These are phyloP conservation scores for Zarea fungicola DNA, from an alignment of 2,329 filamentous ascomycete genomes.

Conservation along the genomic window DNA sequence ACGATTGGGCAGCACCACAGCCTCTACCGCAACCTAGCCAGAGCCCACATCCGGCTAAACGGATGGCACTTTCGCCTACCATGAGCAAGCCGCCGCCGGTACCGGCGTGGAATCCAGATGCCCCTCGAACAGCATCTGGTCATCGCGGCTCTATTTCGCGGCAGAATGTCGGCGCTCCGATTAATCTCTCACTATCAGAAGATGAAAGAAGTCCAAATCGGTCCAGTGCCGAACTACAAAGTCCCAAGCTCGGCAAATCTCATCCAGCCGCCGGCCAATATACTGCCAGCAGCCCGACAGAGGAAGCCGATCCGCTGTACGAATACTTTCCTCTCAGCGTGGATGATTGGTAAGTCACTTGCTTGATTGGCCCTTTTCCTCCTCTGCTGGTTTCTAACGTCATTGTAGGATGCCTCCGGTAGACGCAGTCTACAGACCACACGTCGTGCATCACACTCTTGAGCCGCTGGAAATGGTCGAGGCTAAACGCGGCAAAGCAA, in stretches of 20 bases:
- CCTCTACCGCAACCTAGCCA: slow-evolving; percentile 30
- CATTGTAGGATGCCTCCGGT: slow-evolving; percentile 69
- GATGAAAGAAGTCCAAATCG: slow-evolving; percentile 54
- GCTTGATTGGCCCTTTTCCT: neutral
- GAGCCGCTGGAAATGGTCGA: slow-evolving; percentile 65
- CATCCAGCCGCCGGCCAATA: slow-evolving; percentile 29
- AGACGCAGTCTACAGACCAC: slow-evolving; percentile 83
- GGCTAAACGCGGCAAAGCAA: slow-evolving; percentile 64
- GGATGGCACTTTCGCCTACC: slow-evolving; percentile 47
- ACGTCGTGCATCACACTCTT: slow-evolving; percentile 86
- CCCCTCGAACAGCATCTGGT: slow-evolving; percentile 19
- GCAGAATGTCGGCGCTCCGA: slow-evolving; percentile 26
- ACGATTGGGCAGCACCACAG: slow-evolving; percentile 43
- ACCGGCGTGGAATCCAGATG: slow-evolving; percentile 43
- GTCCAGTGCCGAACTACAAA: slow-evolving; percentile 45
- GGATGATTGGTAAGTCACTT: slow-evolving; percentile 66
- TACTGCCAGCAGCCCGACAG: slow-evolving; percentile 56
- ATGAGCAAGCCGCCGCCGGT: slow-evolving; percentile 50
- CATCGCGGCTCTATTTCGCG: slow-evolving; percentile 13
- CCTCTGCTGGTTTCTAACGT: slow-evolving; percentile 16
- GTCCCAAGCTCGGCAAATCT: slow-evolving; percentile 43
- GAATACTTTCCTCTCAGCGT: slow-evolving; percentile 91
- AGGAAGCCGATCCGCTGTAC: slow-evolving; percentile 79
- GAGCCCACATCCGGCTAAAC: slow-evolving; percentile 47
- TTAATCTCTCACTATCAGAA: slow-evolving; percentile 54